Conservation (phyloP, 495 filamentous ascomycete genomes). For the Thozetella sp. region DNA sequence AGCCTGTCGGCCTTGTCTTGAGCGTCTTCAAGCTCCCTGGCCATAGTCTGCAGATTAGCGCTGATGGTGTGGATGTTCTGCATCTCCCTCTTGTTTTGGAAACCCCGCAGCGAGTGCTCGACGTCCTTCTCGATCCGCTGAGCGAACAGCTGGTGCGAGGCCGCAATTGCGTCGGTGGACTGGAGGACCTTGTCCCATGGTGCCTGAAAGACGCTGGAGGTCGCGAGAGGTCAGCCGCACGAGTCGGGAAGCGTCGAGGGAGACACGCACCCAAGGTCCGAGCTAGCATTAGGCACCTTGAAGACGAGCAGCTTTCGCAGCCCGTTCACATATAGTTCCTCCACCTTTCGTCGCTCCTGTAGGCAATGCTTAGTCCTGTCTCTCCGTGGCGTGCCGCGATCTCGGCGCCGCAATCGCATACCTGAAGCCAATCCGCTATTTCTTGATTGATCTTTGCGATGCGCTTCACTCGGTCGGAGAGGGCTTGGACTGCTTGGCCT, state of each 20-base stretch:
- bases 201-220: constrained; percentile 76
- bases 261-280: constrained; percentile 77
- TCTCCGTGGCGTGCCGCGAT: neutral
- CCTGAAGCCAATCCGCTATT: constrained; percentile 97
- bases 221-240: neutral
- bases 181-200: constrained; percentile 92
- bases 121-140: constrained; percentile 89
- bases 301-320: constrained; percentile 78
- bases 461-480: constrained; percentile 86
- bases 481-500: constrained; percentile 76
- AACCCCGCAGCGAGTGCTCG: constrained; percentile 78
- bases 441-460: constrained; percentile 86
- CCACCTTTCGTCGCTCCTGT: constrained; percentile 89
- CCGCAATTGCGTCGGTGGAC: constrained; percentile 77
- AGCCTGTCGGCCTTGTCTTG: constrained; percentile 90
- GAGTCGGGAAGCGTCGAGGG: constrained; percentile 6
- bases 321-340: constrained; percentile 86
- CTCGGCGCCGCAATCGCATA: constrained; percentile 44
- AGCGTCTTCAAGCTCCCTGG: constrained; percentile 81
- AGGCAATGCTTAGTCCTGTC: constrained; percentile 17
- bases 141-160: constrained; percentile 82
- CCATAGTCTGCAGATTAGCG: constrained; percentile 76
- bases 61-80: constrained; percentile 81
- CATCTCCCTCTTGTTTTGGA: constrained; percentile 76
- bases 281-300: constrained; percentile 70